Percentiles rank a stretch among this genome's conserved stretches.
phyloP scores from a whole-genome alignment of 768 basidiomycete species.

The Pluteus cervinus region DNA sequence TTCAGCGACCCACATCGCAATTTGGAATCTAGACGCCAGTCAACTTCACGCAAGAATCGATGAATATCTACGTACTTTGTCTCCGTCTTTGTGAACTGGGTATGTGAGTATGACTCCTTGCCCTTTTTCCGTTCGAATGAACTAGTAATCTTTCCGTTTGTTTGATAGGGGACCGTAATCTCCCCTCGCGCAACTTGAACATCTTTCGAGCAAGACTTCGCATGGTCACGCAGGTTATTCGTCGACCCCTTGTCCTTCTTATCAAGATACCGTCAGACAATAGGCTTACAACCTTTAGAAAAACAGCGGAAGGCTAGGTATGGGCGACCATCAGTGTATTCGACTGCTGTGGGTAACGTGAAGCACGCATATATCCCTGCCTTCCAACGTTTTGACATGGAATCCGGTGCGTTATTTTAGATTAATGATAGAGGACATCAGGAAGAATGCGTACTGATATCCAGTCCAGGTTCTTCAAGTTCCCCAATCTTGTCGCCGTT shows the following conservation, averaged over 20 bases:
- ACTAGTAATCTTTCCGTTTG: conserved; percentile 3
- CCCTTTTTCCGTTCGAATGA: conserved; percentile 4
- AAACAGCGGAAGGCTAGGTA: conserved; percentile 20
- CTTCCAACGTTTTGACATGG: neutral
- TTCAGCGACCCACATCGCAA: conserved; percentile 29
- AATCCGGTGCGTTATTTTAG: no score
- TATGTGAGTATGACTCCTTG: conserved; percentile 8
- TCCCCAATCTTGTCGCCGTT: no score
- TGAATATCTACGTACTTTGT: conserved; percentile 2
- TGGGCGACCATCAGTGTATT: conserved; percentile 2
- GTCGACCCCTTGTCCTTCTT: conserved; percentile 8
- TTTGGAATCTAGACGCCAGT: conserved; percentile 16
- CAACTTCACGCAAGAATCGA: neutral
- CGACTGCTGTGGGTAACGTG: neutral
- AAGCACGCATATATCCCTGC: neutral
- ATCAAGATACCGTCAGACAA: conserved; percentile 5
- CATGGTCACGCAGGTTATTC: conserved; percentile 7
- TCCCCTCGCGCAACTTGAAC: conserved; percentile 1
- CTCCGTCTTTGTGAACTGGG: conserved; percentile 4
- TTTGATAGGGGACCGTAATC: neutral
- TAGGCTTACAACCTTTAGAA: conserved; percentile 7
- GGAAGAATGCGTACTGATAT: no score
- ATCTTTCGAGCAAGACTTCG: conserved; percentile 1
- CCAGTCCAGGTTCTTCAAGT: no score
- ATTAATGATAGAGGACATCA: no score